Evolutionary conservation across 1,284 basidiomycete genomes (phyloP).

Genomic region (Gomphus bonarii): DNA sequence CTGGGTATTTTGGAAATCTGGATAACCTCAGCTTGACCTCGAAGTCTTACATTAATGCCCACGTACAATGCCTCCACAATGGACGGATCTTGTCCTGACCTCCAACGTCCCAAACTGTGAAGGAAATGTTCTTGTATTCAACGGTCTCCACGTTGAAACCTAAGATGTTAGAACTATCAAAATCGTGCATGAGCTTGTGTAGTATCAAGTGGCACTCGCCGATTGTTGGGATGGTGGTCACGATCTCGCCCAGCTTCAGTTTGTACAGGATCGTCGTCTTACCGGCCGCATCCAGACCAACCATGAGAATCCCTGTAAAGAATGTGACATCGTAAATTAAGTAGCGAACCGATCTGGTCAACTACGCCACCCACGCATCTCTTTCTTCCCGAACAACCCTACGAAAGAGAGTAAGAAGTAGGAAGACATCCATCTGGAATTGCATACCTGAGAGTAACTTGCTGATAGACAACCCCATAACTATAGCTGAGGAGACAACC

Average conservation of each 20-base stretch:
- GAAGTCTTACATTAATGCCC: neutral
- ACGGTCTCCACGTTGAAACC: conserved; percentile 98
- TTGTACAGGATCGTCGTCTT: conserved; percentile 99
- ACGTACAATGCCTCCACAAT: conserved; percentile 98
- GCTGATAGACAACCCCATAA: conserved; percentile 5
- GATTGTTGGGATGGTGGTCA: conserved; percentile 98
- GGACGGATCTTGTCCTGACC: conserved; percentile 83
- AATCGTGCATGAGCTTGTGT: neutral
- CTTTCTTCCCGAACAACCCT: conserved; percentile 96
- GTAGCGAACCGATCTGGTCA: conserved; percentile 12
- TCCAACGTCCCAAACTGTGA: conserved; percentile 88
- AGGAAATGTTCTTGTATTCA: conserved; percentile 88
- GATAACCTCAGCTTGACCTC: neutral
- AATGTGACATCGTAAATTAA: conserved; percentile 16
- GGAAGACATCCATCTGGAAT: conserved; percentile 15
- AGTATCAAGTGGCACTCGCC: conserved; percentile 44
- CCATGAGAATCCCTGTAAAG: conserved; percentile 47
- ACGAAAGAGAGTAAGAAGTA: conserved; percentile 41
- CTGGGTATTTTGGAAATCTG: conserved; percentile 99
- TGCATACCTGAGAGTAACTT: conserved; percentile 1
- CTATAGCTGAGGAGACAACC: neutral
- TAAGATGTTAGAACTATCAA: conserved; percentile 22
- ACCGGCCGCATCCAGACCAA: conserved; percentile 95
- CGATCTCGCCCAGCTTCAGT: conserved; percentile 97
- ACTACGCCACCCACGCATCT: conserved; percentile 78